Conservation (phyloP, 2,329 filamentous ascomycete species). For the Taxawa tesnikishii region DNA sequence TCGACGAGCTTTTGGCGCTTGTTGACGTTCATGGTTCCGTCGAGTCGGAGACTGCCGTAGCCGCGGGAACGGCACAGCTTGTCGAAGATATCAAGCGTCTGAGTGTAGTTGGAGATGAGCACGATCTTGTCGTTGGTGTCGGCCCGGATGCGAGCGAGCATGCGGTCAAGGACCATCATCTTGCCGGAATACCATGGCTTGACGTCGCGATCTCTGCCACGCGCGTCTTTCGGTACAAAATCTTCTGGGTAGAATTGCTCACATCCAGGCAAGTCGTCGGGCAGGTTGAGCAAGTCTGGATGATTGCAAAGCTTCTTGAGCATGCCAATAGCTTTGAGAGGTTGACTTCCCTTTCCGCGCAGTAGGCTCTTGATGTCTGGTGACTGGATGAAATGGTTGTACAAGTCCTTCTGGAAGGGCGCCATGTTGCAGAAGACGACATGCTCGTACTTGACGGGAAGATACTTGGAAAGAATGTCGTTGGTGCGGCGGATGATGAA, state of each 20-base stretch:
- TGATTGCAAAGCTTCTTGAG: conserved; percentile 99
- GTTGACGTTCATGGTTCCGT: conserved; percentile 95
- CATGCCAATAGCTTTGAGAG: conserved; percentile 89
- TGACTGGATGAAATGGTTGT: conserved; percentile 94
- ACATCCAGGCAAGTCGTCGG: conserved; percentile 74
- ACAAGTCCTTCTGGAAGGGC: conserved; percentile 82
- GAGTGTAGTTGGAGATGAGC: conserved; percentile 95
- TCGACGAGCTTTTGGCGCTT: conserved; percentile 96
- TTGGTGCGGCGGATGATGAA: conserved; percentile 98
- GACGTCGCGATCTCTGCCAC: conserved; percentile 82
- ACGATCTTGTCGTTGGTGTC: conserved; percentile 99
- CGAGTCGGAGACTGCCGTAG: conserved; percentile 80
- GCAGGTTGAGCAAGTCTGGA: conserved; percentile 77
- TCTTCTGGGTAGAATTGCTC: conserved; percentile 73
- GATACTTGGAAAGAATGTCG: conserved; percentile 93
- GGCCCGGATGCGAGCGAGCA: conserved; percentile 88
- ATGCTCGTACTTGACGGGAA: conserved; percentile 97
- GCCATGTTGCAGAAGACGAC: conserved; percentile 96
- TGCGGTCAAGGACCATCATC: conserved; percentile 88
- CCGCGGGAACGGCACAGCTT: conserved; percentile 71
- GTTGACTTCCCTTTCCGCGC: conserved; percentile 87
- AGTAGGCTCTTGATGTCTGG: conserved; percentile 88
- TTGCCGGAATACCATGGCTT: conserved; percentile 97
- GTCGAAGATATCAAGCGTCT: conserved; percentile 90
- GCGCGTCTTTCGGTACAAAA: conserved; percentile 74